A percentile compares a stretch with the other conserved stretches of the same genome.
These are phyloP conservation scores for Tulasnella sp. DNA, from an alignment of 768 basidiomycete species.

Conservation along the genomic window DNA sequence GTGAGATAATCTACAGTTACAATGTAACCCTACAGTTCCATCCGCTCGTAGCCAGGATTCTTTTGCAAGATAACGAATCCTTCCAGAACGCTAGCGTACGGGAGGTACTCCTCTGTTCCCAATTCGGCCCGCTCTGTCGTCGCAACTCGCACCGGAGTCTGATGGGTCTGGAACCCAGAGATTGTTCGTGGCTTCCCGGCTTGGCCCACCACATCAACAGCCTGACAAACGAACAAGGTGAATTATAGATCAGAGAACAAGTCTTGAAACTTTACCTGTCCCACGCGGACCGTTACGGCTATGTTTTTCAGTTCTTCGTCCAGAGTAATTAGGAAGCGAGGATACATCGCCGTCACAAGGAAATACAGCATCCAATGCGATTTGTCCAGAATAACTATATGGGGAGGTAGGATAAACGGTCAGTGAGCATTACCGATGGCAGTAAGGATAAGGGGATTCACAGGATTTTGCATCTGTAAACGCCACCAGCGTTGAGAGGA, in stretches of 20 bases:
- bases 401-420: constrained; percentile 3
- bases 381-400: constrained; percentile 79
- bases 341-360: constrained; percentile 93
- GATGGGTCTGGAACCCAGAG: constrained; percentile 96
- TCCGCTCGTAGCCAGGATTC: constrained; percentile 52
- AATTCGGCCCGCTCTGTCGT: constrained; percentile 92
- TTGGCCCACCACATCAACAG: constrained; percentile 94
- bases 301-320: constrained; percentile 80
- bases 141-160: constrained; percentile 89
- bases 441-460: constrained; percentile 36
- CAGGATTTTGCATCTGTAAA: constrained; percentile 92
- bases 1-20: not conserved
- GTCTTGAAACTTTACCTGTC: constrained; percentile 46
- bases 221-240: constrained; percentile 35
- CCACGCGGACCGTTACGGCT: constrained; percentile 90
- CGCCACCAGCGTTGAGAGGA: constrained; percentile 77
- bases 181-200: constrained; percentile 96
- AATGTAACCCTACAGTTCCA: constrained; percentile 16
- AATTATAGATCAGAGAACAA: not conserved
- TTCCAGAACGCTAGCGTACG: constrained; percentile 82
- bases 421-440: not conserved
- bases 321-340: constrained; percentile 93
- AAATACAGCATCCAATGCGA: constrained; percentile 99
- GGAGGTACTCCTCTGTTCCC: constrained; percentile 93
- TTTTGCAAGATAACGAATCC: constrained; percentile 87